These are phyloP conservation scores for Podospora australis DNA, from an alignment of 495 filamentous ascomycete species.

Conservation along the genomic window DNA sequence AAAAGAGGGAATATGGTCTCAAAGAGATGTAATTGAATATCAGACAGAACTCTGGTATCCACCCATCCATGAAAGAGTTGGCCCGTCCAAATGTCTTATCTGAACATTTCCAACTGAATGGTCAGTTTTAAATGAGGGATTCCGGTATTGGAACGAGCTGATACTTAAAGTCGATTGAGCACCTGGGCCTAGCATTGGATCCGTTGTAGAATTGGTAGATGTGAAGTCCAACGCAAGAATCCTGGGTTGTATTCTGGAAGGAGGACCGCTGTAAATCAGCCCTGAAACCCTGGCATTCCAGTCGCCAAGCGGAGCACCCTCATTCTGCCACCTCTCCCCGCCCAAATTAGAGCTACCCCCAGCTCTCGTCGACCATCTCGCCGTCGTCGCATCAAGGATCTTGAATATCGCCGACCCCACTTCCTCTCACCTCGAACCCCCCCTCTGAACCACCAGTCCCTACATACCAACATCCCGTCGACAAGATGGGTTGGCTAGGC, in stretches of 20 bases:
- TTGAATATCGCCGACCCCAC: background rate
- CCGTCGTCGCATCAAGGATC: background rate
- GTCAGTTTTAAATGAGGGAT: too few relatives aligned
- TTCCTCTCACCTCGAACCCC: background rate
- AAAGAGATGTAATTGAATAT: too few relatives aligned
- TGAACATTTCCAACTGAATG: too few relatives aligned
- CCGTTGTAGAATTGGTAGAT: too few relatives aligned
- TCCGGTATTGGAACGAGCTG: too few relatives aligned
- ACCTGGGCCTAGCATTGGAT: too few relatives aligned
- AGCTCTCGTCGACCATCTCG: constrained; percentile 1
- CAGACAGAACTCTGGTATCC: too few relatives aligned
- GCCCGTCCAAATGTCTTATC: too few relatives aligned
- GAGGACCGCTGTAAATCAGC: background rate
- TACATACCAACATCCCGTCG: background rate
- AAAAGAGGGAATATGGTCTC: too few relatives aligned
- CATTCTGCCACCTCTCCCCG: constrained; percentile 20
- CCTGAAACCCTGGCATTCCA: background rate
- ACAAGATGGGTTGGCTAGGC: constrained; percentile 66
- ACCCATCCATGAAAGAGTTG: too few relatives aligned
- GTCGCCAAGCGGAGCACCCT: background rate
- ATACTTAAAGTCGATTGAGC: too few relatives aligned
- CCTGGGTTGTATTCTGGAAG: background rate
- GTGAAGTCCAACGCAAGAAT: too few relatives aligned
- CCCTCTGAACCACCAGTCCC: background rate
- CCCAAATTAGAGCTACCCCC: constrained; percentile 16